Conservation (phyloP, 2,329 filamentous ascomycete species). For the Aspergillus sp. region DNA sequence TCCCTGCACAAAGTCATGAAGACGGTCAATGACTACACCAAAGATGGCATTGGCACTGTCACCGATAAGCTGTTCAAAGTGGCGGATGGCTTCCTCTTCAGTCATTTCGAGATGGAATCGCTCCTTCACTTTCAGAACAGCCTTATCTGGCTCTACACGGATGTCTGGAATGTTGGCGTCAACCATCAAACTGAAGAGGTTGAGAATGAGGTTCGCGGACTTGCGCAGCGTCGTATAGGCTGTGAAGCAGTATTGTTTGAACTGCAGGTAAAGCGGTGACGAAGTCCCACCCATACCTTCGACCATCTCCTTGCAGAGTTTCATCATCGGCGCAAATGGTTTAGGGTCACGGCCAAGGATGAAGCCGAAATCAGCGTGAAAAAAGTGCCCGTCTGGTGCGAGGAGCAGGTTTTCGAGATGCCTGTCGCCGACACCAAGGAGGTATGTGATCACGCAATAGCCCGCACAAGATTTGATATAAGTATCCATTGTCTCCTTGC, state of each 20-base stretch:
- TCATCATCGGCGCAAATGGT: constrained; percentile 95
- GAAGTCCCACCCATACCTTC: constrained; percentile 91
- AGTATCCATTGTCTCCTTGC: constrained; percentile 89
- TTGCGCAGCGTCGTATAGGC: constrained; percentile 91
- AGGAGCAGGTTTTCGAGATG: constrained; percentile 95
- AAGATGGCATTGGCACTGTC: constrained; percentile 88
- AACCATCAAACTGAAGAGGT: constrained; percentile 94
- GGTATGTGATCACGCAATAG: constrained; percentile 98
- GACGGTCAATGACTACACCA: constrained; percentile 88
- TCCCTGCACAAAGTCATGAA: constrained; percentile 91
- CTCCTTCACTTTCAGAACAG: constrained; percentile 91
- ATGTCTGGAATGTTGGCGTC: constrained; percentile 98
- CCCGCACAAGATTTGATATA: constrained; percentile 95
- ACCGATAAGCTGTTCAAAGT: constrained; percentile 86
- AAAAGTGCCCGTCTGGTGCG: constrained; percentile 87
- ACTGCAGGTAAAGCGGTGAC: constrained; percentile 79
- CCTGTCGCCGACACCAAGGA: constrained; percentile 91
- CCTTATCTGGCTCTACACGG: constrained; percentile 86
- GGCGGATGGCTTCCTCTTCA: constrained; percentile 86
- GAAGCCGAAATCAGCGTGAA: constrained; percentile 98
- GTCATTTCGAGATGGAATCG: constrained; percentile 87
- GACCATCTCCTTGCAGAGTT: constrained; percentile 96
- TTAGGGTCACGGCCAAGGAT: constrained; percentile 97
- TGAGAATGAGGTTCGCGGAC: constrained; percentile 85
- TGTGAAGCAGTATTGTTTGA: constrained; percentile 95